Base-by-base conservation (phyloP, 1,139 yeast species). In the Meyerozyma carpophila region DNA sequence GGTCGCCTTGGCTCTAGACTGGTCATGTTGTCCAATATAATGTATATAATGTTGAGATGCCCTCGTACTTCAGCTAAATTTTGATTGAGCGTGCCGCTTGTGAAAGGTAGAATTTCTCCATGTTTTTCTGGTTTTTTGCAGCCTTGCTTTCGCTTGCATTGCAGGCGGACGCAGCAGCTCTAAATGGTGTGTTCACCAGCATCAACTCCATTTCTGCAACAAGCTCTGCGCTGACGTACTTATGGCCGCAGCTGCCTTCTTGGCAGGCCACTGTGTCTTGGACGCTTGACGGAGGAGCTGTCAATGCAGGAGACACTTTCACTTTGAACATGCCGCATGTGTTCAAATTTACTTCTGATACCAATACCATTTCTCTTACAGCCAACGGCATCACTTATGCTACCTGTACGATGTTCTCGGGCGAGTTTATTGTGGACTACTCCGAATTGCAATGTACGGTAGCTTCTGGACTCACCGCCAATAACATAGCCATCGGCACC, bases 281-380 rank as follows among this genome's bases (percentile, higher is more conserved):
- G 70, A 31, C 41, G 1, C 49, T 66, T 8, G 41, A 45, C 10
- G 61, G 61, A n/a, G 25, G 54, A 5, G 43, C 50, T 1, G 54
- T 57, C 3, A 31, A 43, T 2, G 45, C 66, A 0, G 68, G 69
- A 13, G 71, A 66, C 46, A 64, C 70, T 7, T 65, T 66, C 50
- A 51, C 60, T 1, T 59, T 66, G 41, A 44, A 43, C 16, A 47
- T 66, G 50, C 68, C 68, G 4, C 57, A 66, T 52, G 70, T 62
- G 3, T 65, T 55, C 47, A 63, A 62, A 44, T 63, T 64, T 41
- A 60, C 67, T 5, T 40, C 62, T 5, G 25, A 51, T 5, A 32
- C 52, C 16, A 5, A 46, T 6, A 32, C 53, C 3, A 41, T 63
- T 4, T 38, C 46, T 16, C 55, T 65, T 37, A 36, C 40, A 7